A percentile compares a stretch with the other conserved stretches of the same genome.
Conservation (phyloP, 306 rosid genomes). For the Luffa aegyptiaca region DNA sequence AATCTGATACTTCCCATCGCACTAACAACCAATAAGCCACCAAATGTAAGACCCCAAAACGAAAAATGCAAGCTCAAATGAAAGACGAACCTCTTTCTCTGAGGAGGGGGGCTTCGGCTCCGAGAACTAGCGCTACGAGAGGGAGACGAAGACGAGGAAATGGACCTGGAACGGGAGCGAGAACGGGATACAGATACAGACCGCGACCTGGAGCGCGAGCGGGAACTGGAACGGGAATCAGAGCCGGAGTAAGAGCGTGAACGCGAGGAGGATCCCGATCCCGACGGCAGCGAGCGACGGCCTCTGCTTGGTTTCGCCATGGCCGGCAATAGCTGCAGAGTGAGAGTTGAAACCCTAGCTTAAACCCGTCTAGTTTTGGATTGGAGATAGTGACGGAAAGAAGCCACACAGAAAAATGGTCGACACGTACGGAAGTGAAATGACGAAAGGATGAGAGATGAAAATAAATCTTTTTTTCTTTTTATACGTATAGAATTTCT, state of each 20-base stretch:
- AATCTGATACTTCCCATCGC: background rate
- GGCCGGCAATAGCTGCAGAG: constrained; percentile 14
- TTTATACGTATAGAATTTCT: too few relatives aligned
- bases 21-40: background rate
- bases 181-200: constrained; percentile 42
- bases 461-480: too few relatives aligned
- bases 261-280: constrained; percentile 71
- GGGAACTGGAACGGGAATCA: constrained; percentile 42
- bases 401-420: background rate
- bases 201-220: constrained; percentile 42
- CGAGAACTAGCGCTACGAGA: constrained; percentile 58
- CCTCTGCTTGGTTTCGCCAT: constrained; percentile 94
- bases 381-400: background rate
- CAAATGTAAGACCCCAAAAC: background rate
- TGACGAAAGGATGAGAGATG: background rate
- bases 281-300: constrained; percentile 80
- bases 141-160: constrained; percentile 64
- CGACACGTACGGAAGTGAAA: background rate
- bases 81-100: constrained; percentile 38
- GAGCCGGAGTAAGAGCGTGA: constrained; percentile 52
- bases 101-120: constrained; percentile 69
- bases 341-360: constrained; percentile 41
- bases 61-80: background rate
- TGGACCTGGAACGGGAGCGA: constrained; percentile 52
- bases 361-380: constrained; percentile 38